Evolutionary conservation across 2,329 filamentous ascomycete genomes (phyloP).

Genomic region (Pseudogymnoascus destructans): DNA sequence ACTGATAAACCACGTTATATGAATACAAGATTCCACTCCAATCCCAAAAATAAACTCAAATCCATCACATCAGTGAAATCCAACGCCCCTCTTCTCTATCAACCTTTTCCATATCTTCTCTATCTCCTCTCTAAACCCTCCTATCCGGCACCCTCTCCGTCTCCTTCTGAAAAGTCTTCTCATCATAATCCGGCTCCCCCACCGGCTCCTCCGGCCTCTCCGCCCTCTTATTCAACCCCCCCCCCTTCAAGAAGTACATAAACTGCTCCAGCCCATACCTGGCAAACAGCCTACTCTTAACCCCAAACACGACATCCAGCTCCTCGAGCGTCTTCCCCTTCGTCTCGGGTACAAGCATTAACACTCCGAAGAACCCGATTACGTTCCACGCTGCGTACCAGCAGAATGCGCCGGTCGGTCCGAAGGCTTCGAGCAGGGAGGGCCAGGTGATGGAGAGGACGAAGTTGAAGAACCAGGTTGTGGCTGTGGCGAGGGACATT

Average conservation of each 20-base stretch:
- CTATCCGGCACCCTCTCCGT: not conserved
- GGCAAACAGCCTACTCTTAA: constrained; percentile 15
- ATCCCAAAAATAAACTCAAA: not conserved
- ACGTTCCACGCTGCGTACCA: constrained; percentile 29
- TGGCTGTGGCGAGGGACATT: constrained; percentile 45
- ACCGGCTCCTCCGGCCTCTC: not conserved
- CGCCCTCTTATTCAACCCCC: not conserved
- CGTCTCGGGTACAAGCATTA: constrained; percentile 44
- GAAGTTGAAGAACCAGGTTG: constrained; percentile 29
- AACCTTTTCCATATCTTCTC: not conserved
- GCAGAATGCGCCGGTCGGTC: not conserved
- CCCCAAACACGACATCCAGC: constrained; percentile 36
- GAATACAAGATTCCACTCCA: constrained; percentile 4
- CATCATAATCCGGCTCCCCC: not conserved
- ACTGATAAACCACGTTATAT: too few relatives aligned
- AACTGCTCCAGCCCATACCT: constrained; percentile 17
- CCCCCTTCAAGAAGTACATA: constrained; percentile 14
- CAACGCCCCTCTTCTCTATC: not conserved
- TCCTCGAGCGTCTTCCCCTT: constrained; percentile 32
- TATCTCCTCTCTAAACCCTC: not conserved
- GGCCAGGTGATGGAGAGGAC: constrained; percentile 16
- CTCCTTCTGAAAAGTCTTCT: not conserved
- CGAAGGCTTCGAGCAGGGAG: constrained; percentile 3
- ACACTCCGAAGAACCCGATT: constrained; percentile 41
- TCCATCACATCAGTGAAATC: not conserved